Evolutionary conservation across 2,329 filamentous ascomycete genomes (phyloP).

Genomic region (Penicillium sp.): DNA sequence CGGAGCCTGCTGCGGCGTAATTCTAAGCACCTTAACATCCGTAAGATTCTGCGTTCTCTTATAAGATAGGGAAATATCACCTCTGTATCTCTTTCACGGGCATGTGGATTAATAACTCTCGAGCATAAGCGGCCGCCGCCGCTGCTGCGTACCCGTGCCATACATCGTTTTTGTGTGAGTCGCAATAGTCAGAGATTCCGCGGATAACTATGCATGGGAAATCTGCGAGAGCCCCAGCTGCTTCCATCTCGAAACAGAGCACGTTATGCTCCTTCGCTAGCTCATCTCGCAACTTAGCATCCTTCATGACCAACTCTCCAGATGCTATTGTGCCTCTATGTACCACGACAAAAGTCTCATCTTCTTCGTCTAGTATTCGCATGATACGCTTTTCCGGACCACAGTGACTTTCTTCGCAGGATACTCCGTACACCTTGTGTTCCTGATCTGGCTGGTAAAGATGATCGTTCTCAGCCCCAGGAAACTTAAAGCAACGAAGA

Average conservation of each 20-base stretch:
- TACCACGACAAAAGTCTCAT: neutral
- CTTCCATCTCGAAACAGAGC: conserved; percentile 2
- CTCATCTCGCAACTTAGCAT: conserved; percentile 1
- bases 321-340: conserved; percentile 23
- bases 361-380: neutral
- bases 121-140: conserved; percentile 19
- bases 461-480: too few species aligned
- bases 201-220: conserved; percentile 15
- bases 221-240: neutral
- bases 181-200: conserved; percentile 24
- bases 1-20: too few species aligned
- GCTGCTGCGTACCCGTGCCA: conserved; percentile 25
- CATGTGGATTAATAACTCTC: conserved; percentile 2
- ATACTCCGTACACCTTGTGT: too few species aligned
- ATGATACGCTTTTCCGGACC: neutral
- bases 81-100: neutral
- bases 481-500: too few species aligned
- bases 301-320: conserved; percentile 18
- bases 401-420: neutral
- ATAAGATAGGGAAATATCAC: neutral
- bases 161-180: conserved; percentile 22
- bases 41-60: too few species aligned
- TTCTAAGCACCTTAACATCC: too few species aligned
- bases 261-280: too few species aligned
- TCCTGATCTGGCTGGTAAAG: too few species aligned